A percentile compares a stretch with the other conserved stretches of the same genome.
Conservation (phyloP, 1,284 basidiomycete genomes). For the Tremellales sp. region DNA sequence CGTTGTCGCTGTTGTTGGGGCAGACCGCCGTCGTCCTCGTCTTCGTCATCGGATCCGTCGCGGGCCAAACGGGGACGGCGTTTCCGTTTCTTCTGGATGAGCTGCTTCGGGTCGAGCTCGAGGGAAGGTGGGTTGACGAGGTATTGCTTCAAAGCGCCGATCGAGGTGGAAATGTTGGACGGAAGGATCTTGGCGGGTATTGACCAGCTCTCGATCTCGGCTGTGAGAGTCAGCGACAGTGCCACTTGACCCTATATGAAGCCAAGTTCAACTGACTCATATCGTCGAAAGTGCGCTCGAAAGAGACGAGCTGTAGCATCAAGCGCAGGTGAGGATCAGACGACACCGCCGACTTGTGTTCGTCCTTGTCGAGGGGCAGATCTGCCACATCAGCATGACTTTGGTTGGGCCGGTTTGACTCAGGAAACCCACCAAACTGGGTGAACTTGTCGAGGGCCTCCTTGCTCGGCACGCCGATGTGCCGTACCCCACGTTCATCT, state of each 20-base stretch:
- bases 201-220: slow-evolving; percentile 25
- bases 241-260: neutral
- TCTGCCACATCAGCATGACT: slow-evolving; percentile 50
- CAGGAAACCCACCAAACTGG: slow-evolving; percentile 63
- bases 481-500: slow-evolving; percentile 47
- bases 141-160: slow-evolving; percentile 36
- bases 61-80: neutral
- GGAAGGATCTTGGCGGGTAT: slow-evolving; percentile 30
- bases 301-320: slow-evolving; percentile 55
- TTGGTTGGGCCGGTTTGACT: neutral
- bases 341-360: slow-evolving; percentile 68
- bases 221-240: slow-evolving; percentile 2
- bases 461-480: slow-evolving; percentile 56
- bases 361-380: slow-evolving; percentile 67
- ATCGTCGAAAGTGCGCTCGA: slow-evolving; percentile 25
- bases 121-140: slow-evolving; percentile 22
- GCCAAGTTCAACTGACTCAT: slow-evolving; percentile 6
- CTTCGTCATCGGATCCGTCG: slow-evolving; percentile 59
- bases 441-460: slow-evolving; percentile 68
- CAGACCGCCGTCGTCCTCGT: slow-evolving; percentile 23
- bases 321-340: slow-evolving; percentile 75
- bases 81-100: slow-evolving; percentile 18
- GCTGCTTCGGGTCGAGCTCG: slow-evolving; percentile 28
- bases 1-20: slow-evolving; percentile 11
- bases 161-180: slow-evolving; percentile 19